Base-by-base conservation (phyloP, 345 rosid genomes). In the Excoecaria agallocha region DNA sequence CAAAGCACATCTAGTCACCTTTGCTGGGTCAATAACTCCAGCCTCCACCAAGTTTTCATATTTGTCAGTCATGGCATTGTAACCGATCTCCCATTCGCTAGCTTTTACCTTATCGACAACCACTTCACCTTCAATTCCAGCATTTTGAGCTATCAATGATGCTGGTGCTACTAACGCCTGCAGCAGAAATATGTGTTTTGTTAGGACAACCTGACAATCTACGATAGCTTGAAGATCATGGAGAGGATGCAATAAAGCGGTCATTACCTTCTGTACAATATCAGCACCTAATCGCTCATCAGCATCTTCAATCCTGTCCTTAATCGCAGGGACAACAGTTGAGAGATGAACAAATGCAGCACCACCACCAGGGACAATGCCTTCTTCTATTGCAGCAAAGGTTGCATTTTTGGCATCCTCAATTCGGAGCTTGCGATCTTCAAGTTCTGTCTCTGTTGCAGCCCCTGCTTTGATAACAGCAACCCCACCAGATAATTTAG, bases 381-480 rank as follows among this genome's bases (percentile, higher is more conserved):
- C 99, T 87, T 96, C 99, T 74, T 96, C 98, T 3, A 93, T 89
- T 74, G 99, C 98, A 70, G 99, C 99, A 76, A 96, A 93, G 19
- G 98, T 96, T 6, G 98, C 94, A 76, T 96, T 93, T 82, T 93
- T 93, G 61, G 99, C 99, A 84, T 93, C 99, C 81, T 96, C 98
- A 7, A 96, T 89, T 7, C 95, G 90, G 19, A 93, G 97, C 82
- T 90, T 91, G 30, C 97, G 93, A 76, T 91, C 98, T 79, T 96
- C 98, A 24, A 96, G 97, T 83, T 96, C 99, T 19, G 97, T 88
- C 83, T 96, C 98, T 0, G 99, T 96, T 20, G 99, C 98, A 67
- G 99, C 99, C 48, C 99, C 99, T 15, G 89, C 99, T 82, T 96
- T 91, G 79, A 96, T 86, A 50, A 96, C 98, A 58, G 97, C 98